Percentiles rank a stretch among this genome's conserved stretches.
These are phyloP conservation scores for Hirsutella minnesotensis DNA, from an alignment of 2,329 filamentous ascomycete genomes.

Conservation along the genomic window DNA sequence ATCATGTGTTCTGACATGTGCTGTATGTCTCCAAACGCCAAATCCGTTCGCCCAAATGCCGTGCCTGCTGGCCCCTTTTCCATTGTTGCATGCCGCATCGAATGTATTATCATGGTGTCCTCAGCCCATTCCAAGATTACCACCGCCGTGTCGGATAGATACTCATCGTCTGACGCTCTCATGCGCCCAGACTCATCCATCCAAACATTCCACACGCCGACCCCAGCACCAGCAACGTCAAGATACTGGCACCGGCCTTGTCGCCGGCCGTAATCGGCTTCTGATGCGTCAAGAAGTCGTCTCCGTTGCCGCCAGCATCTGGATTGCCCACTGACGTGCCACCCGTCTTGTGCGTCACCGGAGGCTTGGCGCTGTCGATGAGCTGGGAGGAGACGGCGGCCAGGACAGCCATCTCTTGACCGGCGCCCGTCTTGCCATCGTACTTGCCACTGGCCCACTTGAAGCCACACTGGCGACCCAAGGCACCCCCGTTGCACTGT, in stretches of 20 bases:
- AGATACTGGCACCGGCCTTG: constrained; percentile 33
- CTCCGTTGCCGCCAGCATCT: constrained; percentile 26
- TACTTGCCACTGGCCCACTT: constrained; percentile 39
- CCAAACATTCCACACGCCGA: constrained; percentile 27
- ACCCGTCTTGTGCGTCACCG: constrained; percentile 34
- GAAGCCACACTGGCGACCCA: constrained; percentile 39
- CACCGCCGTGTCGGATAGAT: no score
- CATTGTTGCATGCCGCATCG: no score
- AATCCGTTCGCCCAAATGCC: no score
- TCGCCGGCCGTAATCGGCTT: constrained; percentile 30
- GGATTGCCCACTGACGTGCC: constrained; percentile 37
- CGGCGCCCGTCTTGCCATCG: constrained; percentile 43
- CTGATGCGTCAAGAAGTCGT: constrained; percentile 18
- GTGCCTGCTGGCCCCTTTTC: no score
- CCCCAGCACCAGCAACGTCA: constrained; percentile 32
- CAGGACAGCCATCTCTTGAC: constrained; percentile 48
- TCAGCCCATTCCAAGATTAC: no score
- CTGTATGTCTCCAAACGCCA: no score
- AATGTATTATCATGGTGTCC: no score
- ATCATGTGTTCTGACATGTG: no score
- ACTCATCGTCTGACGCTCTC: constrained; percentile 4
- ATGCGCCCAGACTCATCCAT: constrained; percentile 35
- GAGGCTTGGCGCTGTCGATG: constrained; percentile 25
- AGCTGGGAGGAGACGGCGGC: constrained; percentile 42
- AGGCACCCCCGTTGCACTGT: constrained; percentile 40